These are phyloP conservation scores for Saccharomycopsis babjevae DNA, from an alignment of 805 yeast genomes.

Conservation along the genomic window DNA sequence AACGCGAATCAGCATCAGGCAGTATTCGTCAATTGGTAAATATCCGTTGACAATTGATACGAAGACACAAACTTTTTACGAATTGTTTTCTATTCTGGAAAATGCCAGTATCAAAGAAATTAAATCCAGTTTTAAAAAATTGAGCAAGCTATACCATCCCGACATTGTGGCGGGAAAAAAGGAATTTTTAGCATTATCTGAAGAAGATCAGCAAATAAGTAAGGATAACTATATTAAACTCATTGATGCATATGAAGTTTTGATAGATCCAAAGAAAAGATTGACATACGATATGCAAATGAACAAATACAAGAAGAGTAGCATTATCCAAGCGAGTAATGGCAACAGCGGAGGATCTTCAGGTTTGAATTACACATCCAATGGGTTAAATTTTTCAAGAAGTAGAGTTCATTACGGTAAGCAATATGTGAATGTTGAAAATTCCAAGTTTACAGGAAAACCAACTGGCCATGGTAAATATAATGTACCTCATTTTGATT, in stretches of 20 bases:
- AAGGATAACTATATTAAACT: constrained; percentile 29
- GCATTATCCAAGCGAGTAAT: neutral
- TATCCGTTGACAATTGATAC: neutral
- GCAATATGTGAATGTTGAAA: constrained; percentile 15
- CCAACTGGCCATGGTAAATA: constrained; percentile 27
- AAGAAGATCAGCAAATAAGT: constrained; percentile 29
- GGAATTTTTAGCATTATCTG: constrained; percentile 26
- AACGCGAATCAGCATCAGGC: neutral
- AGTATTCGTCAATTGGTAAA: neutral
- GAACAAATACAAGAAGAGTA: constrained; percentile 17
- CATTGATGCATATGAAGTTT: constrained; percentile 34
- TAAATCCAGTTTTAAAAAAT: constrained; percentile 32
- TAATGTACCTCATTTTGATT: constrained; percentile 39
- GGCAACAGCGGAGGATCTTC: neutral
- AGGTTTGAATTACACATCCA: constrained; percentile 8
- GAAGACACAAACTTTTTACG: constrained; percentile 25
- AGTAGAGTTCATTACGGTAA: constrained; percentile 18
- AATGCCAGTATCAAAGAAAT: constrained; percentile 30
- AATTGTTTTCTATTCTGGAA: constrained; percentile 17
- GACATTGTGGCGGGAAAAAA: constrained; percentile 24
- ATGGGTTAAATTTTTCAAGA: constrained; percentile 17
- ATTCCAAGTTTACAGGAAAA: constrained; percentile 27
- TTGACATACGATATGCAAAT: constrained; percentile 28
- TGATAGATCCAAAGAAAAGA: constrained; percentile 30
- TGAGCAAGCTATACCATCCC: constrained; percentile 35